Base-by-base conservation (phyloP, 2,329 filamentous ascomycete species). In the Colletotrichum eremochloae region DNA sequence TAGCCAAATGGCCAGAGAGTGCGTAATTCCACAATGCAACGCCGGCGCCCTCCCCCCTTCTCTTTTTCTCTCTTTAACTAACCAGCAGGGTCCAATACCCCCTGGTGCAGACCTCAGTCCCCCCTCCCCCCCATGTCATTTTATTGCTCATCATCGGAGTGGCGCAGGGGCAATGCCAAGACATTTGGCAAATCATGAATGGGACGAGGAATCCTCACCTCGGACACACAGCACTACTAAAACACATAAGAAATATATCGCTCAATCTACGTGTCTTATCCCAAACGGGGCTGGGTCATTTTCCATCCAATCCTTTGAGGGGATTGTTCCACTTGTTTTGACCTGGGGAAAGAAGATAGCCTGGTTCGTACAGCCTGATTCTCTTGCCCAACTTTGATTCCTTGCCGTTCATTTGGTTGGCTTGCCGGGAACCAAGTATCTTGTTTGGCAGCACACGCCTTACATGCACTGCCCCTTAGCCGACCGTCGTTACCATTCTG, bases 151-250 rank as follows among this genome's bases (percentile, higher is more conserved):
- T 52, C 33, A 18, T 63, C 36, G 33, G 50, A 52, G 50, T 68
- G 66, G 60, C 57, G 60, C 56, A 46, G 24, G 44, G 64, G 58
- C 55, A 40, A 15, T 60, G 68, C 68, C 65, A 68, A 68, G 68
- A 71, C 38, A 29, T 53, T 46, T 55, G 52, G 64, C 52, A 71
- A 53, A 63, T 46, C 65, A 68, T 52, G 42, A 68, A 58, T 58
- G 58, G 58, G 52, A 71, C 52, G 18, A 31, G 29, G 33, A 46
- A 40, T 9, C 42, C 44, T 53, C 44, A 48, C 42, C 4, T 48
- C 33, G 50, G 44, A 36, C 20, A 50, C 44, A 12, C 14, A 12
- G 31, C 52, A 12, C 29, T 24, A 36, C 46, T 20, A 50, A 24
- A 24, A 24, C n/a, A 15, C 14, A 36, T 29, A 63, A 5, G 33